Evolutionary conservation across 345 rosid species (phyloP).

Genomic region (Citropsis articulata): DNA sequence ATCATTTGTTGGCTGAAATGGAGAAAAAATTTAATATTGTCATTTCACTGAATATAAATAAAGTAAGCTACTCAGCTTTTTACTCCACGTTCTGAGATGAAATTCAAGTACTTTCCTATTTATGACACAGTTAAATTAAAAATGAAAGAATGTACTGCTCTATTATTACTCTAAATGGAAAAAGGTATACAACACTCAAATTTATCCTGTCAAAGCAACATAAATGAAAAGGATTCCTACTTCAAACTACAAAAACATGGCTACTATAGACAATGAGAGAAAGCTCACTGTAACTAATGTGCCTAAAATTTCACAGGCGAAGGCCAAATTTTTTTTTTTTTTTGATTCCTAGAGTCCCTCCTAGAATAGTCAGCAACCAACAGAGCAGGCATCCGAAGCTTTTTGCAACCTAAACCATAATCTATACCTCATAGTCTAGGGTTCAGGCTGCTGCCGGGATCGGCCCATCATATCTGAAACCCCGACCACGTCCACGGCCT

Average conservation of each 20-base stretch:
- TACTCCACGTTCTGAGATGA: background rate
- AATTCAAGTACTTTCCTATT: background rate
- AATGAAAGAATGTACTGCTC: constrained; percentile 25
- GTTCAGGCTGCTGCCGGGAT: constrained; percentile 13
- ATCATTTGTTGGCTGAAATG: background rate
- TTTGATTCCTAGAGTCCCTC: background rate
- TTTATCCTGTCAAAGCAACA: background rate
- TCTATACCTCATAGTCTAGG: constrained; percentile 2
- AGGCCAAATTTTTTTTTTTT: background rate
- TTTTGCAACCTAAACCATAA: constrained; percentile 18
- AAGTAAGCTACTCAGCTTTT: background rate
- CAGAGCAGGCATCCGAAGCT: constrained; percentile 26
- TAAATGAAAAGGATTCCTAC: constrained; percentile 7
- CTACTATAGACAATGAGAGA: constrained; percentile 12
- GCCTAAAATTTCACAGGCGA: constrained; percentile 1
- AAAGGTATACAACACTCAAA: constrained; percentile 14
- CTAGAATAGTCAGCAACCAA: background rate
- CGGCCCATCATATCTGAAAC: constrained; percentile 17
- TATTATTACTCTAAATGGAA: constrained; percentile 14
- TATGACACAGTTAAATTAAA: background rate
- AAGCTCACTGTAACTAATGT: constrained; percentile 8
- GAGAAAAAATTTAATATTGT: background rate
- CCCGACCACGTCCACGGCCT: constrained; percentile 22
- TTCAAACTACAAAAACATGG: constrained; percentile 17
- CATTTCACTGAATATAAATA: background rate